Base-by-base conservation (phyloP, 2,329 filamentous ascomycete genomes). In the Chalara sp. region DNA sequence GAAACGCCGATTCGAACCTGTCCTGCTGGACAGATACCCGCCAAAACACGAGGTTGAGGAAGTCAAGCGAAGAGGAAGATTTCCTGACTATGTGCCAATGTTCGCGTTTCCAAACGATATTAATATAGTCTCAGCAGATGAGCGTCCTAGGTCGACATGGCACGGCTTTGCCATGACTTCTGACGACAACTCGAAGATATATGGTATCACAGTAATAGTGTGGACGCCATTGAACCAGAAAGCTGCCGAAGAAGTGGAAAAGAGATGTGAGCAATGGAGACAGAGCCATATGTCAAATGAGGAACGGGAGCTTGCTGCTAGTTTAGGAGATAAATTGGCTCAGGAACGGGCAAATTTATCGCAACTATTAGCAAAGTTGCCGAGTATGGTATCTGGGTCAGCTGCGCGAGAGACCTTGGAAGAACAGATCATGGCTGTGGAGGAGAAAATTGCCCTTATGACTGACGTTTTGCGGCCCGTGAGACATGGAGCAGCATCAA, bases 91-190 rank as follows among this genome's bases (percentile, higher is more conserved):
- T 63, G 89, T 99, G 13, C 93, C 93, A 51, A 97, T 99, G 93
- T 99, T 99, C 69, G 91, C 93, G 49, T 99, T 97, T 63, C 93
- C 93, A 44, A 96, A 97, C 68, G 93, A 99, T 67, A 93, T 99
- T 61, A 90, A 90, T 56, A 93, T 99, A 48, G 89, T 97, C 7
- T 96, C 93, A 1, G 91, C 91, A 1, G 93, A 99, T 63, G 89
- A 96, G 66, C 80, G 91, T 55, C 93, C 93, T 1, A 80, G 90
- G 55, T 92, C 93, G n/a, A 96, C 91, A 29, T 99, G 93, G 93
- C 93, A 99, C 70, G 93, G 93, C 46, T 99, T 99, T 65, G 91
- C 89, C 55, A 97, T 99, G 93, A 99, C 93, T 2, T 87, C 86
- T 28, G 87, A 88, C 50, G 91, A 97, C 65, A 92, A 89, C 61